These are phyloP conservation scores for Clonostachys solani DNA, from an alignment of 2,329 filamentous ascomycete species.

Conservation along the genomic window DNA sequence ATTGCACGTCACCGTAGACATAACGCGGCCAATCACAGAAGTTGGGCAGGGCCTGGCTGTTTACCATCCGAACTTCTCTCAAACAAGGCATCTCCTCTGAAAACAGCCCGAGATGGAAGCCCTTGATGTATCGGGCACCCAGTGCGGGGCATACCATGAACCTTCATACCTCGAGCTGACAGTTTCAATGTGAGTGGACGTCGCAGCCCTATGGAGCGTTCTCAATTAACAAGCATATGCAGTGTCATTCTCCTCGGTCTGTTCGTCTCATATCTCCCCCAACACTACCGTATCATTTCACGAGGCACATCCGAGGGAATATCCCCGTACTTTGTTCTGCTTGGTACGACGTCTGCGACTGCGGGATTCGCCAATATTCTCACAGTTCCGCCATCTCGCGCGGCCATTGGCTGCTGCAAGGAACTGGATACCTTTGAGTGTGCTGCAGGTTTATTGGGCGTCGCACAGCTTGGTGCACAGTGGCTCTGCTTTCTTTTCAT, in stretches of 20 bases:
- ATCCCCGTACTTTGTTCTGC: conserved; percentile 88
- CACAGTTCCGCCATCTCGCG: conserved; percentile 75
- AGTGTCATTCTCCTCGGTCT: conserved; percentile 82
- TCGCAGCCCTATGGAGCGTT: conserved; percentile 5
- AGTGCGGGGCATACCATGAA: conserved; percentile 46
- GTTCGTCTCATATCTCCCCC: conserved; percentile 87
- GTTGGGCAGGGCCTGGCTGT: too few species aligned
- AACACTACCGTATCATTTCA: conserved; percentile 86
- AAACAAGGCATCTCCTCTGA: too few species aligned
- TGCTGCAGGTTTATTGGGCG: conserved; percentile 78
- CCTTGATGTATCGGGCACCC: conserved; percentile 2
- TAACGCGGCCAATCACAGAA: too few species aligned
- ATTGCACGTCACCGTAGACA: neutral
- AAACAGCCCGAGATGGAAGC: neutral
- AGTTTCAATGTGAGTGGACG: conserved; percentile 46
- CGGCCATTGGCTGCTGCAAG: conserved; percentile 82
- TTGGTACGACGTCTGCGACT: conserved; percentile 88
- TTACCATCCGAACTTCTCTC: too few species aligned
- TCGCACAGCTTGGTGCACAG: conserved; percentile 86
- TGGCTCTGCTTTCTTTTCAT: conserved; percentile 91
- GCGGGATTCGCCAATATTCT: conserved; percentile 91
- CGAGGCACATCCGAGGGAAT: conserved; percentile 88
- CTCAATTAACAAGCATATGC: conserved; percentile 4
- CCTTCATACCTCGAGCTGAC: conserved; percentile 51
- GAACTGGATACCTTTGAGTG: conserved; percentile 80